Evolutionary conservation across 1,284 basidiomycete genomes (phyloP).

Genomic region (Rhizoctonia solani): DNA sequence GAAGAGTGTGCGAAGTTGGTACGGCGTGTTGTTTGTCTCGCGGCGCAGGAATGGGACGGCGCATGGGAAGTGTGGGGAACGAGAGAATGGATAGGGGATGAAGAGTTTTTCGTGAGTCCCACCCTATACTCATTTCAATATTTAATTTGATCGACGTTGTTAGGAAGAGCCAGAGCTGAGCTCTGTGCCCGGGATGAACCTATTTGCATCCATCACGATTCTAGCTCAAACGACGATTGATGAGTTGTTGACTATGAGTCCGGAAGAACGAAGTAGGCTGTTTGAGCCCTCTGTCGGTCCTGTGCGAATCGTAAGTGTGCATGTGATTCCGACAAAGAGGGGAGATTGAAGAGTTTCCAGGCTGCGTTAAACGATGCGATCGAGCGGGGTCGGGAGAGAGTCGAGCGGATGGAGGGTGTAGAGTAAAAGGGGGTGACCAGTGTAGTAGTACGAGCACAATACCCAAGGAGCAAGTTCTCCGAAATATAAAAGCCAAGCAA

Average conservation of each 20-base stretch:
- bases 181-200: slow-evolving; percentile 1
- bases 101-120: neutral
- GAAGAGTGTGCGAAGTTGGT: neutral
- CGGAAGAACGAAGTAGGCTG: slow-evolving; percentile 1
- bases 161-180: slow-evolving; percentile 23
- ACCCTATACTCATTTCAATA: neutral
- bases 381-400: slow-evolving; percentile 11
- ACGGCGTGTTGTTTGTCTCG: slow-evolving; percentile 16
- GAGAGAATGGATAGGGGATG: slow-evolving; percentile 18
- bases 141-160: neutral
- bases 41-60: neutral
- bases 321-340: neutral
- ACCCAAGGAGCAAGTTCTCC: too few species aligned
- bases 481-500: too few species aligned
- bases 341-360: neutral
- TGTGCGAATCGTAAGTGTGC: slow-evolving; percentile 1
- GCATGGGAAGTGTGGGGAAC: slow-evolving; percentile 18
- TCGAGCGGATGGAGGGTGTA: slow-evolving; percentile 8
- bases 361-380: slow-evolving; percentile 15
- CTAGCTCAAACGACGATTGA: slow-evolving; percentile 12
- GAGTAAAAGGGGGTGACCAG: too few species aligned
- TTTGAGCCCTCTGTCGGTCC: slow-evolving; percentile 9
- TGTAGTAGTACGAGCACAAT: too few species aligned
- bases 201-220: slow-evolving; percentile 10
- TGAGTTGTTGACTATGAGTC: neutral